These are phyloP conservation scores for Eucalyptus cladocalyx DNA, from an alignment of 345 rosid genomes.

Conservation along the genomic window DNA sequence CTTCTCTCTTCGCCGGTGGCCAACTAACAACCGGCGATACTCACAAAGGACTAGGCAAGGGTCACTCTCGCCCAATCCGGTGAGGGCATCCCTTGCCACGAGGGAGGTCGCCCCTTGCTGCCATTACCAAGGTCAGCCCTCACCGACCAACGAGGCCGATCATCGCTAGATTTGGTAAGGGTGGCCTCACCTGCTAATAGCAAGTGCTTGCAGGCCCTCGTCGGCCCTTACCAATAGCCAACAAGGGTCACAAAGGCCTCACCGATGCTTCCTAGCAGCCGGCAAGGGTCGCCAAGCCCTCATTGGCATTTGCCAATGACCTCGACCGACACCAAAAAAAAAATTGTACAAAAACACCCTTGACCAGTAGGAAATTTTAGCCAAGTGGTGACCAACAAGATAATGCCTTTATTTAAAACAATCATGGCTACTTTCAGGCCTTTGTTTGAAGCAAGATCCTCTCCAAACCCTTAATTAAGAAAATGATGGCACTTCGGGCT, in stretches of 20 bases:
- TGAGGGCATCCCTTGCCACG: fast-evolving
- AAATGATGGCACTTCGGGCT: fast-evolving
- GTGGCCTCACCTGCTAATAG: fast-evolving
- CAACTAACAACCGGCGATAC: fast-evolving
- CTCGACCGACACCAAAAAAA: fast-evolving
- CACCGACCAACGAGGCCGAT: fast-evolving
- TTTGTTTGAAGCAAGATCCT: no score
- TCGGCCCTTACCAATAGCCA: fast-evolving
- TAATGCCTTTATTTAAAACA: fast-evolving
- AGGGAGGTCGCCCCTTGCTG: fast-evolving
- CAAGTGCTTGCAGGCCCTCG: fast-evolving
- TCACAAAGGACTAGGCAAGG: no score
- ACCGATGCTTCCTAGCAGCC: fast-evolving
- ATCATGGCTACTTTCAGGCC: fast-evolving
- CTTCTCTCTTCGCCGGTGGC: fast-evolving
- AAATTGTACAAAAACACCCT: fast-evolving
- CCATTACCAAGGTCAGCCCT: no score
- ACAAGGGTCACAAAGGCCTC: no score
- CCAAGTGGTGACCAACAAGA: fast-evolving
- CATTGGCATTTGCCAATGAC: fast-evolving
- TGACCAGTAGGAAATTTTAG: fast-evolving
- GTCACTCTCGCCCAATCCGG: fast-evolving
- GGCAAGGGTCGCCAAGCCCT: fast-evolving
- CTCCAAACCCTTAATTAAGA: fast-evolving
- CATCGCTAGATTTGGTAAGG: fast-evolving